Base-by-base conservation (phyloP, 2,329 filamentous ascomycete genomes). In the Fusarium anthophilum region DNA sequence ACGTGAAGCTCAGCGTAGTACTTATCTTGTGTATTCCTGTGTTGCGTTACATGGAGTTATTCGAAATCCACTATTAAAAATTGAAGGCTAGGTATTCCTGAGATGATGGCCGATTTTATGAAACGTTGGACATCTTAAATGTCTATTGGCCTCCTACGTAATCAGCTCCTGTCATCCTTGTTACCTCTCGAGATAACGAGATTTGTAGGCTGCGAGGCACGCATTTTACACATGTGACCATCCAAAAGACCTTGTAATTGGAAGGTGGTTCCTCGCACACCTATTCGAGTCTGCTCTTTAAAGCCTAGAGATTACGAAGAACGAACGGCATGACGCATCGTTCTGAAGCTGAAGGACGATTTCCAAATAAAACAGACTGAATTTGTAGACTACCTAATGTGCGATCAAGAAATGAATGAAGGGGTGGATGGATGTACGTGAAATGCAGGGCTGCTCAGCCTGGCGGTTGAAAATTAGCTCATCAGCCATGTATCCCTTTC, bases 301-400 rank as follows among this genome's bases (percentile, higher is more conserved):
- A 48, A 30, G 15, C 32, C 30, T 28, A 38, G 17, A 9, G 24
- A 28, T 41, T 30, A 28, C 20, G 11, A 18, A 55, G 26, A n/a
- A 55, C 35, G 14, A 41, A 28, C 20, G 37, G 15, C 20, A 39
- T 14, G 15, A n/a, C 15, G 32, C 15, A 37, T 28, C 30, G 6
- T 44, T 44, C 22, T 53, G 5, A n/a, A 43, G 22, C 38, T 30
- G 15, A 10, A 26, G 9, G 17, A 5, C 8, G 15, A 30, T 41
- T 64, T 32, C 56, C 53, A 56, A 66, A 63, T 66, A 63, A 70
- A 73, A 75, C 67, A 76, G 54, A 76, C 64, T 73, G 56, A 66
- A 73, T 78, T 74, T 78, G 61, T 65, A 72, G 68, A 77, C 76
- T 78, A 78, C 72, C 71, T 75, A 74, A 75, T 54, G 63, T 63